These are phyloP conservation scores for Claviceps sp. DNA, from an alignment of 2,329 filamentous ascomycete genomes.

Conservation along the genomic window DNA sequence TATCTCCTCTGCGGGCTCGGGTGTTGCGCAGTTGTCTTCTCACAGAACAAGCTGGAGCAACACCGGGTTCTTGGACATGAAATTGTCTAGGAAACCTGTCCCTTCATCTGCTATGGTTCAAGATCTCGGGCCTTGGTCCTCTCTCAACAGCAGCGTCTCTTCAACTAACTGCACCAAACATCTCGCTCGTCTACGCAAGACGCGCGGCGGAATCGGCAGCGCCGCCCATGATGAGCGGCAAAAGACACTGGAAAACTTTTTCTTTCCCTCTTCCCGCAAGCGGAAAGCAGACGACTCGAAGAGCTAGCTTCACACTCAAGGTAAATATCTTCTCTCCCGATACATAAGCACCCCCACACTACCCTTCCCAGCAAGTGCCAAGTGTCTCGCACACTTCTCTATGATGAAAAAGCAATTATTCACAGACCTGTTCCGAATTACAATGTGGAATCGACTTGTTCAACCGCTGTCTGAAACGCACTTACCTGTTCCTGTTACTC, in stretches of 20 bases:
- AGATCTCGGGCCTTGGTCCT: conserved; percentile 11
- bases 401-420: conserved; percentile 60
- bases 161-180: conserved; percentile 58
- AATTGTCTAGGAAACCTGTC: conserved; percentile 7
- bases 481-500: background rate
- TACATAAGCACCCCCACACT: conserved; percentile 3
- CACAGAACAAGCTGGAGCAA: conserved; percentile 33
- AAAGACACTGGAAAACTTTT: conserved; percentile 64
- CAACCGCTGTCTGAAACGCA: conserved; percentile 66
- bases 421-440: conserved; percentile 77
- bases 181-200: conserved; percentile 61
- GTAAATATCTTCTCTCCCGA: conserved; percentile 22
- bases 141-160: conserved; percentile 9
- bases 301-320: conserved; percentile 9
- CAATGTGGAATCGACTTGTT: conserved; percentile 58
- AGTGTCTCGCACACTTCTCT: background rate
- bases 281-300: conserved; percentile 1
- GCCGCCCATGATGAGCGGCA: conserved; percentile 63
- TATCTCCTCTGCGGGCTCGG: background rate
- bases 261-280: conserved; percentile 31
- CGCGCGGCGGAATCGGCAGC: conserved; percentile 70
- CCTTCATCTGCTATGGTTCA: background rate
- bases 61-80: conserved; percentile 32
- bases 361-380: conserved; percentile 3
- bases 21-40: background rate